A percentile compares a stretch with the other conserved stretches of the same genome.
Conservation (phyloP, 129 eudicot genomes). For the Saposhnikovia divaricata region DNA sequence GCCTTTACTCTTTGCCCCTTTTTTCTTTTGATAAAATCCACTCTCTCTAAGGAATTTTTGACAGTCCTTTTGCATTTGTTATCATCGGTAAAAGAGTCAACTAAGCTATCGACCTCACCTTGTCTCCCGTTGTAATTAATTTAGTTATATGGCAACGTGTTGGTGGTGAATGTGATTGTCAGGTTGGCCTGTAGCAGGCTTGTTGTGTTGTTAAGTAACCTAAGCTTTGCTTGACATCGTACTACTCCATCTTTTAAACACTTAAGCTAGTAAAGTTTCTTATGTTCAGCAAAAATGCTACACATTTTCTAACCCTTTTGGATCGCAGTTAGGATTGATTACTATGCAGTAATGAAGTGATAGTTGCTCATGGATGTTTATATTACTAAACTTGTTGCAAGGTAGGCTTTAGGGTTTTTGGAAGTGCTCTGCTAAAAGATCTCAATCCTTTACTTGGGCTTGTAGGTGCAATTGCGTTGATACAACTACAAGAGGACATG, state of each 20-base stretch:
- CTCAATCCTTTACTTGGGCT: neutral
- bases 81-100: neutral
- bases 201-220: neutral
- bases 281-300: neutral
- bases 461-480: conserved; percentile 91
- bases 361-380: neutral
- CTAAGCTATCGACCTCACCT: neutral
- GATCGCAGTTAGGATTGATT: too few species aligned
- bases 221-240: neutral
- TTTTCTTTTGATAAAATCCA: neutral
- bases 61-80: neutral
- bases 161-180: neutral
- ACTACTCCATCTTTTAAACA: too few species aligned
- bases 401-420: neutral
- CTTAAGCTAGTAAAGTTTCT: neutral
- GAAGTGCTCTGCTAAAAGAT: neutral
- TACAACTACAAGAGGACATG: conserved; percentile 96
- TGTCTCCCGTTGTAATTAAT: neutral
- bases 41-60: neutral
- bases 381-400: neutral
- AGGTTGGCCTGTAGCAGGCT: neutral
- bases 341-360: neutral
- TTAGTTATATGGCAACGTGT: neutral
- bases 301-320: too few species aligned
- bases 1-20: neutral